phyloP scores from a whole-genome alignment of 2,329 filamentous ascomycete species.

The Phaeosphaeria sp. region DNA sequence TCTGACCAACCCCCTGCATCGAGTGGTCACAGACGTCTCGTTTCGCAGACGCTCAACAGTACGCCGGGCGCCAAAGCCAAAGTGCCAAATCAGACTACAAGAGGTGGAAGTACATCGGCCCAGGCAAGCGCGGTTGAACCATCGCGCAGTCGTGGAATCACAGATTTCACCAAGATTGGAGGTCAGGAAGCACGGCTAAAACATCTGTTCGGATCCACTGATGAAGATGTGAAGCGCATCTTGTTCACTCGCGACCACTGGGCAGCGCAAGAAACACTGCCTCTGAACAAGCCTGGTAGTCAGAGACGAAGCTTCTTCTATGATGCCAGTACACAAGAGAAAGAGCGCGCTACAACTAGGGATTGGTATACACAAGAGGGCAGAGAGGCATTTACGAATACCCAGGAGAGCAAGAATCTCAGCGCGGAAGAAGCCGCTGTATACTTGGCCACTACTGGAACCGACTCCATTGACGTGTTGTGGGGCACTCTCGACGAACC shows the following conservation, averaged over 20 bases:
- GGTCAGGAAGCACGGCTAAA: slow-evolving; percentile 52
- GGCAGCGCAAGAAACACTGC: slow-evolving; percentile 59
- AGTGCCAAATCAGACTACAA: slow-evolving; percentile 1
- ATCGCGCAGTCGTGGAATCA: slow-evolving; percentile 34
- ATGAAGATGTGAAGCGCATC: slow-evolving; percentile 57
- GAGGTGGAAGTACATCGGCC: slow-evolving; percentile 2
- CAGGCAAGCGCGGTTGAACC: slow-evolving; percentile 4
- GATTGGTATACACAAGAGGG: slow-evolving; percentile 60
- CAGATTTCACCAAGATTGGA: slow-evolving; percentile 38
- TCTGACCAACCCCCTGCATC: slow-evolving; percentile 7
- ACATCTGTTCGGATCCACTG: slow-evolving; percentile 58
- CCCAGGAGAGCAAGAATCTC: slow-evolving; percentile 50
- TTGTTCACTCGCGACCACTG: slow-evolving; percentile 59
- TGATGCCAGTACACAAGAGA: slow-evolving; percentile 48
- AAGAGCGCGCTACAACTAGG: slow-evolving; percentile 57
- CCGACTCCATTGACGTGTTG: slow-evolving; percentile 51
- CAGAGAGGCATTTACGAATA: slow-evolving; percentile 49
- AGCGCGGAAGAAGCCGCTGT: slow-evolving; percentile 43
- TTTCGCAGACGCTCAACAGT: background rate
- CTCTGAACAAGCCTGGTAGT: slow-evolving; percentile 46
- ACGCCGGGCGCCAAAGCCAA: background rate
- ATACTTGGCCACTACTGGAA: slow-evolving; percentile 51
- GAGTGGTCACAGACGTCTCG: slow-evolving; percentile 6
- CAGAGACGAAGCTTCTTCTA: slow-evolving; percentile 55
- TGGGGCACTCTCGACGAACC: slow-evolving; percentile 58